A percentile compares a stretch with the other conserved stretches of the same genome.
phyloP scores from a whole-genome alignment of 2,329 filamentous ascomycete genomes.

The Periconia digitata region DNA sequence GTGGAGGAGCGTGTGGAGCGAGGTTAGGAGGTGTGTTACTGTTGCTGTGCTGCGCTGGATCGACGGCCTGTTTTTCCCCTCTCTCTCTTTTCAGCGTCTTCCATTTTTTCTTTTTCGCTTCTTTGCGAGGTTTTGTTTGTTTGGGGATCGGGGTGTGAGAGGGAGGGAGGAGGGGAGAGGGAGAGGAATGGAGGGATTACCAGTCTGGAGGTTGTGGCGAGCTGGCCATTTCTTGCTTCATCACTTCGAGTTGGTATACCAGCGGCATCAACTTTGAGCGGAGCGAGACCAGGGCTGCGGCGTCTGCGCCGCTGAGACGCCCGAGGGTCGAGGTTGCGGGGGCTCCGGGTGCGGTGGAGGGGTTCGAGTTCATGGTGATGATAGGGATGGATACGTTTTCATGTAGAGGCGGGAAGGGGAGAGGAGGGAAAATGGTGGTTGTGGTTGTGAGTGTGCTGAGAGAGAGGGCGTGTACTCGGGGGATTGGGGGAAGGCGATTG shows the following conservation, averaged over 20 bases:
- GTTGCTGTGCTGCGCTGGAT: constrained; percentile 11
- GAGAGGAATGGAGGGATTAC: constrained; percentile 4
- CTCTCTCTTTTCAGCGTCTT: no score
- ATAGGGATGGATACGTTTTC: background rate
- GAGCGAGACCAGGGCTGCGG: constrained; percentile 13
- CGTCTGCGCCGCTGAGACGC: constrained; percentile 5
- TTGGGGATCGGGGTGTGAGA: constrained; percentile 35
- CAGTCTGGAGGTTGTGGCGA: constrained; percentile 12
- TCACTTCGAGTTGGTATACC: constrained; percentile 11
- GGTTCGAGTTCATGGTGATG: constrained; percentile 3
- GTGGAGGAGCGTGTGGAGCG: constrained; percentile 12
- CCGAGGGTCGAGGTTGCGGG: background rate
- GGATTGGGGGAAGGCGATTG: constrained; percentile 8
- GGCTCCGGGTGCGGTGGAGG: background rate
- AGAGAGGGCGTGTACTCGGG: background rate
- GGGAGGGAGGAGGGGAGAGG: background rate
- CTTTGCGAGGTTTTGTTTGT: background rate
- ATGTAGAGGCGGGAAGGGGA: background rate
- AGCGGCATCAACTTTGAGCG: constrained; percentile 18
- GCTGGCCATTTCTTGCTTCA: constrained; percentile 11
- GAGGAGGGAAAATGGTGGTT: background rate
- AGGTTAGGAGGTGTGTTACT: constrained; percentile 10
- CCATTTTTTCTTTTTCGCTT: no score
- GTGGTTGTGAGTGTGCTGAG: background rate
- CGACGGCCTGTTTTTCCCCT: no score